A percentile compares a stretch with the other conserved stretches of the same genome.
Conservation (phyloP, 108 stramenopile genomes). For the Discostella stelligeroides region DNA sequence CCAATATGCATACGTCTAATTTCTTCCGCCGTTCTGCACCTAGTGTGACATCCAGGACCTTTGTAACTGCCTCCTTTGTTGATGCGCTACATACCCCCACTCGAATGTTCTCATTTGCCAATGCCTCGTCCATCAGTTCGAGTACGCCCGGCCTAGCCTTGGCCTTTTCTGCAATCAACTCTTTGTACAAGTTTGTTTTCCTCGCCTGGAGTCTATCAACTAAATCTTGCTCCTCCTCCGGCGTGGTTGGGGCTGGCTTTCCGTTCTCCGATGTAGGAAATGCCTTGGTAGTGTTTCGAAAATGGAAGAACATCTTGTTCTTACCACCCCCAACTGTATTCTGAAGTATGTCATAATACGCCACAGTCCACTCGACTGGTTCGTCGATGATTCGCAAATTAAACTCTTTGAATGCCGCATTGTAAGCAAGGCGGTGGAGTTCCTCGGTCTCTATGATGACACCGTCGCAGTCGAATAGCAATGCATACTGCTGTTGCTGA, state of each 20-base stretch:
- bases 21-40: slow-evolving; percentile 70
- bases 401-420: slow-evolving; percentile 76
- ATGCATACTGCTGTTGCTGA: slow-evolving; percentile 44
- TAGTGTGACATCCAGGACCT: slow-evolving; percentile 77
- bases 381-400: slow-evolving; percentile 63
- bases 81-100: slow-evolving; percentile 93
- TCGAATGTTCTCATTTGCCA: slow-evolving; percentile 72
- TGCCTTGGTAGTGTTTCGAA: slow-evolving; percentile 59
- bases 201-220: slow-evolving; percentile 81
- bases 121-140: slow-evolving; percentile 86
- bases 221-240: slow-evolving; percentile 66
- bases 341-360: slow-evolving; percentile 84
- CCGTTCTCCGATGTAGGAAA: slow-evolving; percentile 60
- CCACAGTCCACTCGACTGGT: slow-evolving; percentile 85
- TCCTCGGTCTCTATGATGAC: slow-evolving; percentile 94
- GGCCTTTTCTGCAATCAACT: slow-evolving; percentile 73
- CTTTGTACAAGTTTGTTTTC: slow-evolving; percentile 88
- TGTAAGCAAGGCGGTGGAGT: slow-evolving; percentile 90
- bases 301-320: slow-evolving; percentile 89
- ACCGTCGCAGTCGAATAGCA: slow-evolving; percentile 94
- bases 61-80: slow-evolving; percentile 83
- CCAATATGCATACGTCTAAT: slow-evolving; percentile 84
- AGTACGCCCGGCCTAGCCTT: slow-evolving; percentile 79
- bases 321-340: slow-evolving; percentile 93
- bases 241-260: slow-evolving; percentile 57